phyloP scores from a whole-genome alignment of 306 rosid species.

The Cucurbita moschata region DNA sequence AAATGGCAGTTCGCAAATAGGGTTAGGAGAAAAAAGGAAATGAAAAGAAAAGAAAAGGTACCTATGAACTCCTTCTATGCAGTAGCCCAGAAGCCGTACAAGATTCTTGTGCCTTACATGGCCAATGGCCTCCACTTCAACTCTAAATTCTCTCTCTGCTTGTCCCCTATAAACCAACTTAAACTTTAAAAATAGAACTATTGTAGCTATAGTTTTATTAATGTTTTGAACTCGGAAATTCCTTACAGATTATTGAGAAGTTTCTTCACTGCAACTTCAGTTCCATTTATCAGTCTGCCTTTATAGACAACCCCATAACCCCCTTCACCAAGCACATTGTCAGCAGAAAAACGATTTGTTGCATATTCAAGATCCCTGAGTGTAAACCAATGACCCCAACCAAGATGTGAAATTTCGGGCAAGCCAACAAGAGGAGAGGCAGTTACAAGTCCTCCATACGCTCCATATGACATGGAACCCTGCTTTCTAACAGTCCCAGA shows the following conservation, averaged over 20 bases:
- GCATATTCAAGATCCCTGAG: constrained; percentile 85
- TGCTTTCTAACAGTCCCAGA: constrained; percentile 60
- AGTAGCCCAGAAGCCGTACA: constrained; percentile 81
- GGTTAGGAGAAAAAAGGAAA: background rate
- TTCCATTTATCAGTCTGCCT: constrained; percentile 77
- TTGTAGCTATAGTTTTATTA: background rate
- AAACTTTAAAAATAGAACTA: background rate
- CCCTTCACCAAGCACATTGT: constrained; percentile 81
- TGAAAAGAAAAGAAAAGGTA: constrained; percentile 1
- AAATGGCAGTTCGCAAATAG: background rate
- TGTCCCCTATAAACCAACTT: constrained; percentile 55
- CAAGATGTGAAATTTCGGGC: constrained; percentile 95
- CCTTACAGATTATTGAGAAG: constrained; percentile 89
- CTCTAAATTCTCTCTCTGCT: constrained; percentile 96
- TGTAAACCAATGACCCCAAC: constrained; percentile 99
- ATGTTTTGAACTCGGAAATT: constrained; percentile 10
- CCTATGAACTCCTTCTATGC: constrained; percentile 93
- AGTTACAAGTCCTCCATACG: constrained; percentile 45
- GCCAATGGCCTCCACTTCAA: constrained; percentile 98
- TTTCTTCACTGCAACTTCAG: constrained; percentile 91
- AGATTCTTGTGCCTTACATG: constrained; percentile 95
- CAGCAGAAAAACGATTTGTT: constrained; percentile 49
- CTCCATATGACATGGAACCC: constrained; percentile 36
- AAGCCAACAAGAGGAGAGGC: constrained; percentile 78
- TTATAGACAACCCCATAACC: constrained; percentile 91